Conservation (phyloP, 257 asterid species). For the Solanum appendiculatum region DNA sequence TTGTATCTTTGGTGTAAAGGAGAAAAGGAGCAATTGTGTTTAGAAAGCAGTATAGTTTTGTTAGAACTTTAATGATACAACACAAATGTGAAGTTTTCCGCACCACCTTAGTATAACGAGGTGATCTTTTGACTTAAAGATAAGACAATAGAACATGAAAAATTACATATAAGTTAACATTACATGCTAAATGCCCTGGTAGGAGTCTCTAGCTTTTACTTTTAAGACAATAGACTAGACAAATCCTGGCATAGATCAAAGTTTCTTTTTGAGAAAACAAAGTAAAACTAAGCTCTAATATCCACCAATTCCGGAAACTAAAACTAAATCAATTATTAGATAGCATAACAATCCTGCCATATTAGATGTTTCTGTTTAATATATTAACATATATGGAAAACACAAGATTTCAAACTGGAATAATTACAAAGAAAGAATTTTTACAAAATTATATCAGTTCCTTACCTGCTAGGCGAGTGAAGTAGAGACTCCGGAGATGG, state of each 20-base stretch:
- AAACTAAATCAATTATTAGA: background rate
- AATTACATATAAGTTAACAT: background rate
- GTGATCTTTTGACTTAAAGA: background rate
- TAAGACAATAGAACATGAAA: background rate
- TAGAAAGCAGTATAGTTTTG: background rate
- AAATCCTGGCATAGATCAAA: background rate
- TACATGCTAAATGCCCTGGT: background rate
- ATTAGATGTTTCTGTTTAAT: background rate
- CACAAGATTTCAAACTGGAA: background rate
- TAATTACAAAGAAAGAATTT: background rate
- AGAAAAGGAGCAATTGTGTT: background rate
- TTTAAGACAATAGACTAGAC: background rate
- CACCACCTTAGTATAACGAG: background rate
- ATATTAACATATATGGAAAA: background rate
- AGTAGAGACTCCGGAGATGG: slow-evolving; percentile 35
- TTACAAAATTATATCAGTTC: background rate
- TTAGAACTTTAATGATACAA: background rate
- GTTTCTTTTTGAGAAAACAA: background rate
- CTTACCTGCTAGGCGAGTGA: slow-evolving; percentile 65
- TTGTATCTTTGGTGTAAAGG: background rate
- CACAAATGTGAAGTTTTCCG: background rate
- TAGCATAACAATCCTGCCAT: background rate
- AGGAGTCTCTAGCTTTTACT: background rate
- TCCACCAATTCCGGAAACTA: background rate
- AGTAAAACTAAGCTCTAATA: background rate